phyloP scores from a whole-genome alignment of 208 protist species.

The Jaenimonas drosophilae region DNA sequence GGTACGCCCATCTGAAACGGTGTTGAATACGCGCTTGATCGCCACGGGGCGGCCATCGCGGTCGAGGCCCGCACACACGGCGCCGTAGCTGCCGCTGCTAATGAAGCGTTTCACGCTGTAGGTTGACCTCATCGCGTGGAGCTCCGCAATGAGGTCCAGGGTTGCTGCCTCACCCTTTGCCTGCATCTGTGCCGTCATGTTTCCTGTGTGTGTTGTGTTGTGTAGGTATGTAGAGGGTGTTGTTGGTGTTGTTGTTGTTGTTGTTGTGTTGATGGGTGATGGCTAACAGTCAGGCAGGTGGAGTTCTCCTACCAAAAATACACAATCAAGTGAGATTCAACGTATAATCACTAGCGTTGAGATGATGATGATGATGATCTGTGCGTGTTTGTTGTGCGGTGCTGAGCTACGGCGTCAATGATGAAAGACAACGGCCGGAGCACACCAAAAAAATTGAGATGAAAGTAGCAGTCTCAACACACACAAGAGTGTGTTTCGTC shows the following conservation, averaged over 20 bases:
- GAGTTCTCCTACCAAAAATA: not conserved
- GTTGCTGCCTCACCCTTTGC: conserved; percentile 58
- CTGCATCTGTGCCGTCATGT: conserved; percentile 5
- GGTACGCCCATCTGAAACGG: conserved; percentile 63
- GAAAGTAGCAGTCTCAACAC: not conserved
- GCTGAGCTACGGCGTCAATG: too few relatives aligned
- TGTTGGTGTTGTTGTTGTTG: conserved; percentile 8
- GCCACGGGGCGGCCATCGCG: conserved; percentile 50
- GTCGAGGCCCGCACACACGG: conserved; percentile 73
- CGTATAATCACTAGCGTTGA: too few relatives aligned
- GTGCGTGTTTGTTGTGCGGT: not conserved
- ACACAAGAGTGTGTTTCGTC: not conserved
- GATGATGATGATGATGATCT: too few relatives aligned
- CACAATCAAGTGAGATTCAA: not conserved
- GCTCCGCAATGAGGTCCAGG: conserved; percentile 67
- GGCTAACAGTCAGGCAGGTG: too few relatives aligned
- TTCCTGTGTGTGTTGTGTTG: conserved; percentile 2
- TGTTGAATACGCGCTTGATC: conserved; percentile 86
- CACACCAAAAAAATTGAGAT: too few relatives aligned
- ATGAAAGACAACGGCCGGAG: too few relatives aligned
- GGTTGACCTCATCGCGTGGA: conserved; percentile 53
- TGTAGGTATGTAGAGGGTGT: not conserved
- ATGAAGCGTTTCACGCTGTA: conserved; percentile 79
- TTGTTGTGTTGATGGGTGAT: not conserved
- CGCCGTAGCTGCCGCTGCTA: conserved; percentile 85